Evolutionary conservation across 106 monocot species (phyloP).

Genomic region (Iris macrosiphon): DNA sequence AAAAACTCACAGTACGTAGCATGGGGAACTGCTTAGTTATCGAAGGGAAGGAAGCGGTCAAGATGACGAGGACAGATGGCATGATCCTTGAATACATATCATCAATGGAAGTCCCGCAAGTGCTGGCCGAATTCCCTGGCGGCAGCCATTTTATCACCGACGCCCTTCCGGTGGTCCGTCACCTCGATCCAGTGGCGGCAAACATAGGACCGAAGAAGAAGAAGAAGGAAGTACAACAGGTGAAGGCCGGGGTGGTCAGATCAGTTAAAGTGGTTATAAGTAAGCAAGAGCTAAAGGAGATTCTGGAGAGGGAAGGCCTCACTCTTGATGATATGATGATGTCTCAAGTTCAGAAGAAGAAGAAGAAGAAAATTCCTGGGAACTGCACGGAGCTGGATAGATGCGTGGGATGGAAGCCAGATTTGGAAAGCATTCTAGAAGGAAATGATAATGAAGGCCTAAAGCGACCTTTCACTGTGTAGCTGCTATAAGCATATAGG

Average conservation of each 20-base stretch:
- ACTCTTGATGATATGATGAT: constrained; percentile 16
- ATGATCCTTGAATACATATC: constrained; percentile 17
- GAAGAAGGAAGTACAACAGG: not conserved
- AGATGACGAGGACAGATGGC: constrained; percentile 13
- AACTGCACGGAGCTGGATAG: too few species aligned
- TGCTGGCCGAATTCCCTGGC: constrained; percentile 10
- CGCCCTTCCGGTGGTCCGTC: not conserved
- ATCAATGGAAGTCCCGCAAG: constrained; percentile 9
- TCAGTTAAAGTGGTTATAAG: constrained; percentile 36
- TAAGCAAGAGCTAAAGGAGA: constrained; percentile 34
- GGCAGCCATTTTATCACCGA: constrained; percentile 13
- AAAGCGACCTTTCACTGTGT: too few species aligned
- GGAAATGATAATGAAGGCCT: too few species aligned
- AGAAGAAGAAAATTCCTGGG: not conserved
- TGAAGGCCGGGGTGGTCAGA: constrained; percentile 2
- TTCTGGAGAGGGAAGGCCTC: constrained; percentile 13
- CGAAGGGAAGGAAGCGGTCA: constrained; percentile 9
- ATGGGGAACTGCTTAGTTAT: constrained; percentile 60
- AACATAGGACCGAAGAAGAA: not conserved
- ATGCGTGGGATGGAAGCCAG: constrained; percentile 36
- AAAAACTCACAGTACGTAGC: too few species aligned
- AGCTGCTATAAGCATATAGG: too few species aligned
- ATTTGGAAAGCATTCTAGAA: constrained; percentile 57
- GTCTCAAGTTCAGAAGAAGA: not conserved
- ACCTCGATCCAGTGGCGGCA: not conserved